Base-by-base conservation (phyloP, 805 yeast species). In the Yamadazyma takamatsuzukensis region DNA sequence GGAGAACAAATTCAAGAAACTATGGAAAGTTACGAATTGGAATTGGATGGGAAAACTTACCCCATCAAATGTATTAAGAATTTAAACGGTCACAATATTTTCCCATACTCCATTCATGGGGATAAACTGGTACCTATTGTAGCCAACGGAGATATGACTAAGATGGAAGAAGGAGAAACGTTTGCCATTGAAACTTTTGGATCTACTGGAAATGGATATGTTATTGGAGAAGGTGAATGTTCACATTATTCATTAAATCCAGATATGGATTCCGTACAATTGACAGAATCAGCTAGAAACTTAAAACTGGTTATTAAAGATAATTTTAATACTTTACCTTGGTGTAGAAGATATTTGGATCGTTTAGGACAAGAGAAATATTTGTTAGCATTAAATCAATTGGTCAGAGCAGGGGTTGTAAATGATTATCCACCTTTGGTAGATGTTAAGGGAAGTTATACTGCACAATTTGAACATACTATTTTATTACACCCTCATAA, bases 121-220 rank as follows among this genome's bases (percentile, higher is more conserved):
- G 97, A 96, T 43, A 93, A 93, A 59, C 80, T 94, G 16, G 97
- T 93, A 29, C 99, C 99, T 12, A 93, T 93, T 50, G 95, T 93
- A 21, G 83, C 89, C 50, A 85, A 85, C 50, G 90, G 88, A 6
- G 98, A 93, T 56, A 75, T 75, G 59, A 93, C 97, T 8, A 90
- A 90, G 72, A 90, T 93, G 96, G 99, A 93, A 59, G 99, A 93
- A 67, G 96, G 96, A 43, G 98, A 93, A 60, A 81, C 87, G 2
- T 90, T 86, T 69, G 99, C 99, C 40, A 90, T 93, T 53, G 99
- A 93, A 64, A 93, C 99, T 3, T 93, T 93, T 53, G 98, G 98
- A 9, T 76, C 96, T 27, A 93, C 98, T 2, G 99, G 99, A 41
- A 76, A 83, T 38, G 99, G 97, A 22, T 82, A 80, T 48, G 97